Evolutionary conservation across 495 filamentous ascomycete species (phyloP).

Genomic region (Baudoinia panamericana): DNA sequence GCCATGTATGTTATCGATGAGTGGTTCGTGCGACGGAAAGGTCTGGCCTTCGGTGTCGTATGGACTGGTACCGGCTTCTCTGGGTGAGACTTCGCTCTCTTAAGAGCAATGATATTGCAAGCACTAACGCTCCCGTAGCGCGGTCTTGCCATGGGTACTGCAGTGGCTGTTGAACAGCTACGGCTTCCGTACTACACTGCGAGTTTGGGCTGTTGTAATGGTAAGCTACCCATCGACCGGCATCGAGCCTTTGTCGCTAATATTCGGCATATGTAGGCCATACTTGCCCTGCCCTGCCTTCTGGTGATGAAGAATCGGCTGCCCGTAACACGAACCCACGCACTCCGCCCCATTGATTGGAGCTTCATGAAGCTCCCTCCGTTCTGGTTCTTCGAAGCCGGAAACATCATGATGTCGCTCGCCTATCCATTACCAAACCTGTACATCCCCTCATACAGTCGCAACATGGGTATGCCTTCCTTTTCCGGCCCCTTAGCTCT

Average conservation of each 20-base stretch:
- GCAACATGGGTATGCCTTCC: conserved; percentile 17
- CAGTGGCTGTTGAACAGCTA: conserved; percentile 36
- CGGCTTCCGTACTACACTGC: conserved; percentile 43
- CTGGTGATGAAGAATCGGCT: conserved; percentile 26
- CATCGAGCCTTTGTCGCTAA: neutral
- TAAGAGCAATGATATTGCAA: no score
- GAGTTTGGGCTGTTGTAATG: conserved; percentile 38
- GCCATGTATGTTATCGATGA: conserved; percentile 39
- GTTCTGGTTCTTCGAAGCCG: conserved; percentile 24
- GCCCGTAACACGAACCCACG: conserved; percentile 11
- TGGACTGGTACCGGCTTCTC: conserved; percentile 36
- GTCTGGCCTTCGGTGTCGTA: conserved; percentile 45
- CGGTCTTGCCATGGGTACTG: conserved; percentile 28
- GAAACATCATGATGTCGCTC: conserved; percentile 22
- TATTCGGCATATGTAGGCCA: neutral
- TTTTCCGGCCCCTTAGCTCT: conserved; percentile 22
- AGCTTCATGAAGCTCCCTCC: conserved; percentile 19
- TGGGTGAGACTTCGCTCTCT: neutral
- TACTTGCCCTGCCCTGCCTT: neutral
- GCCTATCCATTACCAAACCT: conserved; percentile 27
- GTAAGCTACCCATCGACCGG: conserved; percentile 19
- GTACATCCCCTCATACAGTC: conserved; percentile 25
- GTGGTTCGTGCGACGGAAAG: conserved; percentile 42
- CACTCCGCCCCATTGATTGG: conserved; percentile 20
- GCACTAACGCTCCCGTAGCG: no score